Evolutionary conservation across 176 grass and related monocot genomes (phyloP), one percentile per base, ranked within the genome.

Genomic region (Ensete ventricosum): DNA sequence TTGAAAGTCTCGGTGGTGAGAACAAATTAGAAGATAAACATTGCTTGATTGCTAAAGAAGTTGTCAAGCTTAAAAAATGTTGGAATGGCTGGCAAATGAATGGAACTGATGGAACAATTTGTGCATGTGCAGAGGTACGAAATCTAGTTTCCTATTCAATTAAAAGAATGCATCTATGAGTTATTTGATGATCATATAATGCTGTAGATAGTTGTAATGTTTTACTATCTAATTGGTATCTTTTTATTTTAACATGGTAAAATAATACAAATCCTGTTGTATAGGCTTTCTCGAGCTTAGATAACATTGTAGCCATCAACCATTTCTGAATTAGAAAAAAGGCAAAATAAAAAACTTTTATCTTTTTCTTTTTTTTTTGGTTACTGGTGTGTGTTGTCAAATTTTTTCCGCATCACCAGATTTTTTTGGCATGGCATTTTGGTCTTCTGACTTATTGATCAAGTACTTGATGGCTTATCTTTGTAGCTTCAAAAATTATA

Each of bases 11-110:
- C 81, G 71, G 14, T 43, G 75, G 24, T 75, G 54, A 22, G 17
- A 82, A 85, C 58, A 70, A 85, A 82, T 53, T 25, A 75, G 76
- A 79, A 27, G 55, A 53, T 62, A 82, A 75, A 75, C 82, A 94
- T 79, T 94, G 90, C 52, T 91, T 99, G 82, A 87, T 91, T 87
- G 88, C 90, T 72, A 87, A 87, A 80, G 95, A 99, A 81, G 88
- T 99, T n/a, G 80, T 80, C 43, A 94, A 87, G 81, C 84, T 85
- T 69, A 85, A 72, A 67, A 94, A 93, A 74, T 99, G 95, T 84
- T 87, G 89, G 74, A 85, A 74, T 23, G 82, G 80, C 62, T 89
- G 84, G 87, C 11, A 0, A 63, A 63, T 55, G 24, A 64, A 64
- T 78, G 66, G 76, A 80, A 53, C 78, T 85, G 79, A 75, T 55